Evolutionary conservation across 1,284 basidiomycete genomes (phyloP), one percentile per base, ranked within the genome.

Genomic region (Phylloboletellus chloephorus): DNA sequence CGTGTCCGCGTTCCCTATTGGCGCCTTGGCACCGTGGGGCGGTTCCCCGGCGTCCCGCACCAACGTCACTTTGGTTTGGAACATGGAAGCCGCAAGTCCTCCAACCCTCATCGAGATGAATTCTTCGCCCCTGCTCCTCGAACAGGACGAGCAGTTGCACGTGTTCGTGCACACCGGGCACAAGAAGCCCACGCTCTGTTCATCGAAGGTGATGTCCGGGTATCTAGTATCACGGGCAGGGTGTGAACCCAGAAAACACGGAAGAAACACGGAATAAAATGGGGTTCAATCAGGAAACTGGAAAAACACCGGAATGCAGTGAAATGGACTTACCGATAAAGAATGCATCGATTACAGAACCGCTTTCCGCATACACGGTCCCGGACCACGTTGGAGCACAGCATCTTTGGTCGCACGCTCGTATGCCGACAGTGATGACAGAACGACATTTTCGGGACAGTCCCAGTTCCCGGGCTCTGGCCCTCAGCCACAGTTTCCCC

Each of bases 121-220:
- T 31, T 62, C 58, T 43, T 61, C 58, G 2, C 58, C 58, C 11
- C 58, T 48, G 33, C 7, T 51, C 33, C 57, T 39, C 5, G 58
- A 46, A 31, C 58, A 61, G 10, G 1, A 0, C 4, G 58, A 61
- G 26, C 58, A 61, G 22, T 61, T 61, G 41, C 58, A 61, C 2
- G 54, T 64, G 28, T 51, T 43, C 7, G 61, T 56, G 41, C 58
- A 61, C n/a, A 20, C 47, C 0, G 58, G 58, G 31, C 58, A 61
- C 39, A 63, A 30, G 39, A 64, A 61, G 7, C 51, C 38, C 2
- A 46, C 44, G 21, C 45, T 62, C 15, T 46, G 32, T 22, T 50
- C 32, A n/a, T 58, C 52, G 26, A 61, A 61, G 13, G 59, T 57
- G 24, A 58, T 11, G 20, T 61, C 58, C 3, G 58, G 62, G 32